Evolutionary conservation across 441 rosid species (phyloP), one percentile per base, ranked within the genome.

Genomic region (Populus hybrid): DNA sequence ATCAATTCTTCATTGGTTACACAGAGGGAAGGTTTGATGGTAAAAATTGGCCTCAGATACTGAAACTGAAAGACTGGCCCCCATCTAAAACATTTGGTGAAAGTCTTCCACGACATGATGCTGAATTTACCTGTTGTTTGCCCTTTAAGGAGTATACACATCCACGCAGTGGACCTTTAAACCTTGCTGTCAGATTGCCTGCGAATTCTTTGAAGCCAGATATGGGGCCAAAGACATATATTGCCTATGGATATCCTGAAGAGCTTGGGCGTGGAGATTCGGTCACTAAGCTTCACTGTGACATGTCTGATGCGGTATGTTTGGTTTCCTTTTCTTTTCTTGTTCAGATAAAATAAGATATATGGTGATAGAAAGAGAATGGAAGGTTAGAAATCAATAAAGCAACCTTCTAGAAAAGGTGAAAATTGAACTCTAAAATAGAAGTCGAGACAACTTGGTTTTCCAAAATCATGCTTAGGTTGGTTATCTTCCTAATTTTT

Each of bases 221-320:
- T 84, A 75, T 95, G 92, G 99, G 98, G 68, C 99, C 99, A 18
- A 95, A 95, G 87, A 89, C 95, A 0, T 95, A 94, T 72, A 87
- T 95, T 79, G 99, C 97, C 36, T 94, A 90, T 84, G 98, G 98
- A 66, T 78, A 84, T 80, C 79, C 78, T 68, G 81, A 90, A 83
- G 99, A 94, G 83, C 86, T 87, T 78, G 98, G 98, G 38, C 98
- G 97, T 77, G 99, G 97, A 71, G 97, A 95, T 82, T 92, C 99
- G 75, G 94, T 93, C 31, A 95, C 97, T 33, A 94, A 93, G 84
- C 97, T 29, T 29, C 31, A 29, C 31, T 29, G 31, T 29, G 31
- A 29, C 31, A 29, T 29, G 31, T 29, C 31, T 80, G 99, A 95
- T 90, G 98, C 93, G 88, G 99, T 94, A 80, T 81, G 84, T 82